Base-by-base conservation (phyloP, 2,329 filamentous ascomycete species). In the Rutstroemia sydowiana region DNA sequence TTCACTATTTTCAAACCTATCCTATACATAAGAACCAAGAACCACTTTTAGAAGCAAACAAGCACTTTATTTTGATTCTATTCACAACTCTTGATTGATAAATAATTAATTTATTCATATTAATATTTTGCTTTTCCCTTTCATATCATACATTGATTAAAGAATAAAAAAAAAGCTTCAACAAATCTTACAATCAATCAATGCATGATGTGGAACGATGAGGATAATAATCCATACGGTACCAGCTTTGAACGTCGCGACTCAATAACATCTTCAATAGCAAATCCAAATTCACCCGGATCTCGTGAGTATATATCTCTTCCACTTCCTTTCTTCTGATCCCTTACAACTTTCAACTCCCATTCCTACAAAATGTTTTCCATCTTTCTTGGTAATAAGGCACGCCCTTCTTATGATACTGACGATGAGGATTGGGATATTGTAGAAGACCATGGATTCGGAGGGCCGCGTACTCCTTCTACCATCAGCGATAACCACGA, bases 211-310 rank as follows among this genome's bases (percentile, higher is more conserved):
- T 97, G 92, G 92, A 95, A 96, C 78, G 91, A 97, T 75, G 92
- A 97, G 73, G 89, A 97, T 67, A 97, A 97, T 73, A 97, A 97
- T 69, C 92, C 92, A 5, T 96, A 97, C 66, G 91, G 90, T 59
- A 81, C 76, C 64, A 92, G 88, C 70, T 96, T 95, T 73, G 88
- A 93, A 69, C 86, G 87, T 63, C 83, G 88, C 63, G 88, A 95
- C 69, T 88, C 87, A 56, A 82, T 86, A 68, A 77, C 82, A 42
- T 88, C 85, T 26, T 85, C 85, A 30, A 73, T 76, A 40, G 75
- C 76, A 18, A 82, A 85, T 65, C 81, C 84, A 20, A 73, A 81
- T 50, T 87, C 84, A 36, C 83, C 84, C 43, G 55, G 61, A 41
- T 63, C 62, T 59, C 60, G 79, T 86, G 73, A 77, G 79, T 75